Evolutionary conservation across 257 asterid species (phyloP).

Genomic region (Nemophila menziesii): DNA sequence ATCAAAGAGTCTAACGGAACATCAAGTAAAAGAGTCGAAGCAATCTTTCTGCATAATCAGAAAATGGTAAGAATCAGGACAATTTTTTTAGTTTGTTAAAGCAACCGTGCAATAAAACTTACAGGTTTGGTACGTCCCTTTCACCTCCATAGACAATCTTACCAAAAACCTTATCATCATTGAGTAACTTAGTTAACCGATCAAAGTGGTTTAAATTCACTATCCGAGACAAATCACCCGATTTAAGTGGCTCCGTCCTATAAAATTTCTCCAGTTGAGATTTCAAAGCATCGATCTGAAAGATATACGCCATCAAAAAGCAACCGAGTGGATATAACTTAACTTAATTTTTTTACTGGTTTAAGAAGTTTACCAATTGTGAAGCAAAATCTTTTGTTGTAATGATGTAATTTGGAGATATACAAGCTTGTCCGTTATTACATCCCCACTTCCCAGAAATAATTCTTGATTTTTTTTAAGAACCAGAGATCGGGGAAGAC

Average conservation of each 20-base stretch:
- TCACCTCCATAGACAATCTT: slow-evolving; percentile 84
- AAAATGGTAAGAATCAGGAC: slow-evolving; percentile 6
- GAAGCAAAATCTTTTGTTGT: slow-evolving; percentile 61
- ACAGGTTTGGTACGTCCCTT: slow-evolving; percentile 53
- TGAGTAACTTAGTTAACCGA: slow-evolving; percentile 50
- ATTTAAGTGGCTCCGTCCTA: slow-evolving; percentile 64
- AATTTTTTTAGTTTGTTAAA: slow-evolving; percentile 1
- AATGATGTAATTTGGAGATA: slow-evolving; percentile 70
- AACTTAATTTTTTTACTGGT: background rate
- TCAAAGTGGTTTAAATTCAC: slow-evolving; percentile 57
- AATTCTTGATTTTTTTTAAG: too few species aligned
- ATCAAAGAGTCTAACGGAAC: slow-evolving; percentile 60
- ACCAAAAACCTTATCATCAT: slow-evolving; percentile 62
- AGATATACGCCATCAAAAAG: slow-evolving; percentile 13
- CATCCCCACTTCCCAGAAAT: slow-evolving; percentile 91
- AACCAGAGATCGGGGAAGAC: too few species aligned
- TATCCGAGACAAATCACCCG: slow-evolving; percentile 66
- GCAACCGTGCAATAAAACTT: slow-evolving; percentile 27
- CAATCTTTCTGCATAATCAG: slow-evolving; percentile 42
- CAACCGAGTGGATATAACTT: slow-evolving; percentile 2
- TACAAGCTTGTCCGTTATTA: slow-evolving; percentile 87
- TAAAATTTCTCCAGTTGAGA: slow-evolving; percentile 62
- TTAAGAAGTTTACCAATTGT: slow-evolving; percentile 35
- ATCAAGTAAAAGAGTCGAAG: slow-evolving; percentile 74
- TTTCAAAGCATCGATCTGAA: slow-evolving; percentile 47